phyloP scores from a whole-genome alignment of 257 asterid species.

The Leonotis leonurus region DNA sequence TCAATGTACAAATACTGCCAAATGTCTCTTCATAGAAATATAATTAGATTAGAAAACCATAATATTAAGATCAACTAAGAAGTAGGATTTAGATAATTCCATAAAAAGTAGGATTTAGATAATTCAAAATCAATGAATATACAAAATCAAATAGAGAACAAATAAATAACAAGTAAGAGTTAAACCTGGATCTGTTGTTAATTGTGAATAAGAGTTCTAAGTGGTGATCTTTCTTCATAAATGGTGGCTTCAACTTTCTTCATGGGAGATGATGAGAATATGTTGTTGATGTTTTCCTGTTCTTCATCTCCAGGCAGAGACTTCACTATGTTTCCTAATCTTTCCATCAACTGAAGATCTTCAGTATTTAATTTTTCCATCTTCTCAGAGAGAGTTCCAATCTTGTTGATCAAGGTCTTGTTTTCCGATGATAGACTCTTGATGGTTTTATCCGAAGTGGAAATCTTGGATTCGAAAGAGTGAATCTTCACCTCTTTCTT shows the following conservation, averaged over 20 bases:
- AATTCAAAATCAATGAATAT: slow-evolving; percentile 13
- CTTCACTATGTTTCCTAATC: slow-evolving; percentile 42
- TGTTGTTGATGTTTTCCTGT: slow-evolving; percentile 56
- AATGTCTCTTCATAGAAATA: neutral
- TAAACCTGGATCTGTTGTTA: slow-evolving; percentile 12
- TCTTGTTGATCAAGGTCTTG: slow-evolving; percentile 25
- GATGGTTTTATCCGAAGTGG: slow-evolving; percentile 16
- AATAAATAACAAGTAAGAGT: neutral
- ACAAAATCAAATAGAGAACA: slow-evolving; percentile 1
- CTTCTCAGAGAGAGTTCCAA: slow-evolving; percentile 34
- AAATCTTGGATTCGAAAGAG: slow-evolving; percentile 11
- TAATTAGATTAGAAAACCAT: neutral
- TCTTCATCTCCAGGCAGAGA: slow-evolving; percentile 27
- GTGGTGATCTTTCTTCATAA: slow-evolving; percentile 53
- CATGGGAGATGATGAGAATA: slow-evolving; percentile 26
- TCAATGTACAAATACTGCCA: neutral
- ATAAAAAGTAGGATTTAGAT: neutral
- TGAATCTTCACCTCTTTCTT: slow-evolving; percentile 25
- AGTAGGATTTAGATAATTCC: neutral
- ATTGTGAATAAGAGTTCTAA: slow-evolving; percentile 63
- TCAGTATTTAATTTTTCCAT: slow-evolving; percentile 32
- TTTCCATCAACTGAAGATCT: slow-evolving; percentile 47
- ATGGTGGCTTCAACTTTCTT: slow-evolving; percentile 46
- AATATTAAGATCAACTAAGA: neutral
- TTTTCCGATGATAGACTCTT: slow-evolving; percentile 36